These are phyloP conservation scores for Schoenoplectus triqueter DNA, from an alignment of 202 grass and related monocot genomes.

Conservation along the genomic window DNA sequence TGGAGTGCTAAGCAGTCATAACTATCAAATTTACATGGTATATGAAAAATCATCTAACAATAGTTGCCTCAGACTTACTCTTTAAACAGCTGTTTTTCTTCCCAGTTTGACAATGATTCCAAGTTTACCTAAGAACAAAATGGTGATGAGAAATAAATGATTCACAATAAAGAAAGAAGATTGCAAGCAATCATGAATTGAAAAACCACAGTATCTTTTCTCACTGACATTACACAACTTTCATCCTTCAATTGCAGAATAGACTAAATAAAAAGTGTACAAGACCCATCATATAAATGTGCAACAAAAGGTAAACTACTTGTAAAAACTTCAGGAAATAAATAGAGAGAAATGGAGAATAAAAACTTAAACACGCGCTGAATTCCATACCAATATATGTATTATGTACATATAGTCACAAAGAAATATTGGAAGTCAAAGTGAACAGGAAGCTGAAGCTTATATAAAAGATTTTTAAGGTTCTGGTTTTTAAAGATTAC, in stretches of 20 bases:
- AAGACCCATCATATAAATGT: neutral
- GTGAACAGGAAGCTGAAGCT: neutral
- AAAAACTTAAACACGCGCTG: neutral
- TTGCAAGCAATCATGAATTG: neutral
- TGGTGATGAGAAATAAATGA: neutral
- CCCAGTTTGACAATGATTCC: constrained; percentile 89
- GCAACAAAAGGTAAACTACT: neutral
- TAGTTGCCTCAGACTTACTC: constrained; percentile 61
- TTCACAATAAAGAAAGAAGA: neutral
- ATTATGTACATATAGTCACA: neutral
- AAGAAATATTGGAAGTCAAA: neutral
- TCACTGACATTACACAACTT: constrained; percentile 24
- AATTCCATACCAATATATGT: neutral
- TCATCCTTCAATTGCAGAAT: neutral
- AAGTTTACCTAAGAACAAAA: constrained; percentile 66
- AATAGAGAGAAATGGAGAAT: neutral
- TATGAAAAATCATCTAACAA: constrained; percentile 34
- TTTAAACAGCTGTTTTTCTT: constrained; percentile 99
- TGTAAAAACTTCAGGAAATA: neutral
- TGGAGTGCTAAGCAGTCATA: constrained; percentile 41
- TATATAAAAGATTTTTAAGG: neutral
- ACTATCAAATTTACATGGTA: constrained; percentile 10
- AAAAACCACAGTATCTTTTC: neutral
- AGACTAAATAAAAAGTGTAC: neutral
- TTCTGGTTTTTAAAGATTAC: constrained; percentile 42